A percentile compares a stretch with the other conserved stretches of the same genome.
These are phyloP conservation scores for Macrotyloma uniflorum DNA, from an alignment of 306 rosid genomes.

Conservation along the genomic window DNA sequence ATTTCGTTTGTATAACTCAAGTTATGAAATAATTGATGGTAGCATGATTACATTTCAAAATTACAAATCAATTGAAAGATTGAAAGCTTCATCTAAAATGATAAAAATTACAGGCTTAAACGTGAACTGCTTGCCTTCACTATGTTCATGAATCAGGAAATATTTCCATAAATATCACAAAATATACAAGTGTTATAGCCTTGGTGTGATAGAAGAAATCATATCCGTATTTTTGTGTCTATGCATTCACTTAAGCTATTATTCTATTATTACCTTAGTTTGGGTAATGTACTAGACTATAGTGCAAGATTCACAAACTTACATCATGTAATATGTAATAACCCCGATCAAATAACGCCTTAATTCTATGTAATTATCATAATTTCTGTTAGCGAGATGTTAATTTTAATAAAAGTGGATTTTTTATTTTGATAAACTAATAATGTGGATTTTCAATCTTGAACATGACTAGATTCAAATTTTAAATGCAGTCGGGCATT, in stretches of 20 bases:
- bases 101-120: neutral
- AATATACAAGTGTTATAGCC: neutral
- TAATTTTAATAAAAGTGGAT: neutral
- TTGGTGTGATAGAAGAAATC: neutral
- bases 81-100: neutral
- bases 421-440: neutral
- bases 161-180: neutral
- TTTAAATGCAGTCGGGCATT: neutral
- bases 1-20: neutral
- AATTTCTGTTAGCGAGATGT: neutral
- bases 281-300: neutral
- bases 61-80: neutral
- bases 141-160: neutral
- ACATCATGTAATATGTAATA: neutral
- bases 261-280: neutral
- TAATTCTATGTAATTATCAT: neutral
- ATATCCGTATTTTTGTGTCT: neutral
- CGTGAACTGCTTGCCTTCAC: neutral
- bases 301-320: neutral
- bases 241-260: neutral
- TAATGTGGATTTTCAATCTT: neutral
- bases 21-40: neutral
- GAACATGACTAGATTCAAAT: neutral
- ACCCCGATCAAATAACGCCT: neutral
- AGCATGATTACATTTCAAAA: neutral